A percentile compares a stretch with the other conserved stretches of the same genome.
Evolutionary conservation across 2,329 filamentous ascomycete species (phyloP).

Genomic region (Cordyceps cateniannulata): DNA sequence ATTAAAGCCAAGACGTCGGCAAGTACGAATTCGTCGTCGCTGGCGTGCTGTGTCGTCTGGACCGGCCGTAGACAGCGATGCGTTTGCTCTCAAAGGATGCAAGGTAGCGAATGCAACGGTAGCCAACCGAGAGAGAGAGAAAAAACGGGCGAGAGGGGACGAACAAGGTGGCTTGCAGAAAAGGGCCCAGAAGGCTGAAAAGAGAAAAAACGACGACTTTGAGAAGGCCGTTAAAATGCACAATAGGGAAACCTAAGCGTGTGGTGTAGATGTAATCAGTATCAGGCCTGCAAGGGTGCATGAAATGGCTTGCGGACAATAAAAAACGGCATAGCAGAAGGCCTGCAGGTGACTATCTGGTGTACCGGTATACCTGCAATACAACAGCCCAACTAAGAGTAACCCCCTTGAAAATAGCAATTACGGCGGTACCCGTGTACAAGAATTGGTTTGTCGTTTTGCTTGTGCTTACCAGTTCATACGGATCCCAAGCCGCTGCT

Average conservation of each 20-base stretch:
- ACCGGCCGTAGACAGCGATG: slow-evolving; percentile 9
- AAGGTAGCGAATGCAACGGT: slow-evolving; percentile 3
- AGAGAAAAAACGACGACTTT: not conserved
- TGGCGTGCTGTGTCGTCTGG: slow-evolving; percentile 3
- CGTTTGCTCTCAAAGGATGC: not conserved
- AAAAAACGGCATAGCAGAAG: not conserved
- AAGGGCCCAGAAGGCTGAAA: slow-evolving; percentile 1
- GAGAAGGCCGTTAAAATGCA: not conserved
- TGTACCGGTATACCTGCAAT: not conserved
- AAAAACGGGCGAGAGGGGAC: not conserved
- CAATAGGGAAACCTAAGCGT: not conserved
- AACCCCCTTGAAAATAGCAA: not conserved
- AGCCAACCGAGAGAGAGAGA: not conserved
- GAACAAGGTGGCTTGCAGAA: slow-evolving; percentile 10
- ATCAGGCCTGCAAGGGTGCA: not conserved
- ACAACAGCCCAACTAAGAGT: not conserved
- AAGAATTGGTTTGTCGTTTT: not conserved
- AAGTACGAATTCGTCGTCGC: not conserved
- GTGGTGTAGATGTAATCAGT: not conserved
- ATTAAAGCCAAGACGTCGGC: slow-evolving; percentile 3
- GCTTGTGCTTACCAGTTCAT: not conserved
- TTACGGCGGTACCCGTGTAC: not conserved
- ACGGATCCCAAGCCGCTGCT: not conserved
- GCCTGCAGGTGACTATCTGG: not conserved
- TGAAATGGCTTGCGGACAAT: slow-evolving; percentile 3